Evolutionary conservation across 495 filamentous ascomycete species (phyloP).

Genomic region (Xeromyces bisporus): DNA sequence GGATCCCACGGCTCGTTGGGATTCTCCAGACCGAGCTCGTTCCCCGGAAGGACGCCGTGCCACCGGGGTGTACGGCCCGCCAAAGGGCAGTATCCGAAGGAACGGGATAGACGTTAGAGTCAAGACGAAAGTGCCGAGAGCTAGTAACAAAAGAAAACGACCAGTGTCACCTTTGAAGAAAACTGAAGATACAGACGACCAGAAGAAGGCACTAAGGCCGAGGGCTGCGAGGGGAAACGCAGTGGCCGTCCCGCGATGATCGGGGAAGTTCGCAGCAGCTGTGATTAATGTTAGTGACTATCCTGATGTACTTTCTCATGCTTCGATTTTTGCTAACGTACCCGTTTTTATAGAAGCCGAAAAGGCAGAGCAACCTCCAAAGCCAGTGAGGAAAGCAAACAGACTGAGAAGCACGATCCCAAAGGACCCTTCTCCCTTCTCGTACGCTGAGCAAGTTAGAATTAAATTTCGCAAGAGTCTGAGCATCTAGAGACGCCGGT

Average conservation of each 20-base stretch:
- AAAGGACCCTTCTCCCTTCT: slow-evolving; percentile 37
- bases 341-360: slow-evolving; percentile 66
- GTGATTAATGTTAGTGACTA: slow-evolving; percentile 3
- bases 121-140: slow-evolving; percentile 61
- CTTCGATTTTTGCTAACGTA: slow-evolving; percentile 11
- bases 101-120: slow-evolving; percentile 65
- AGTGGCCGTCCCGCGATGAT: slow-evolving; percentile 82
- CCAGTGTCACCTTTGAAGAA: slow-evolving; percentile 75
- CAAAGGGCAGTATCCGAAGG: slow-evolving; percentile 53
- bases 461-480: slow-evolving; percentile 1
- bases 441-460: slow-evolving; percentile 21
- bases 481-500: not conserved
- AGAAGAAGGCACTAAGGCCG: slow-evolving; percentile 92
- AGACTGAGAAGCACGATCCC: slow-evolving; percentile 57
- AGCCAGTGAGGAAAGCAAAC: slow-evolving; percentile 67
- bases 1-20: slow-evolving; percentile 44
- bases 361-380: slow-evolving; percentile 80
- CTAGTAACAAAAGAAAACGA: slow-evolving; percentile 61
- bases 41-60: slow-evolving; percentile 29
- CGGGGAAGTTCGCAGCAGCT: slow-evolving; percentile 85
- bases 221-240: slow-evolving; percentile 86
- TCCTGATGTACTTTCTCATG: slow-evolving; percentile 1
- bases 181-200: slow-evolving; percentile 57
- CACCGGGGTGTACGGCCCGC: slow-evolving; percentile 46
- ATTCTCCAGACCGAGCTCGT: slow-evolving; percentile 34